Evolutionary conservation across 768 basidiomycete genomes (phyloP), one percentile per base, ranked within the genome.

Genomic region (Podaxis pistillaris): DNA sequence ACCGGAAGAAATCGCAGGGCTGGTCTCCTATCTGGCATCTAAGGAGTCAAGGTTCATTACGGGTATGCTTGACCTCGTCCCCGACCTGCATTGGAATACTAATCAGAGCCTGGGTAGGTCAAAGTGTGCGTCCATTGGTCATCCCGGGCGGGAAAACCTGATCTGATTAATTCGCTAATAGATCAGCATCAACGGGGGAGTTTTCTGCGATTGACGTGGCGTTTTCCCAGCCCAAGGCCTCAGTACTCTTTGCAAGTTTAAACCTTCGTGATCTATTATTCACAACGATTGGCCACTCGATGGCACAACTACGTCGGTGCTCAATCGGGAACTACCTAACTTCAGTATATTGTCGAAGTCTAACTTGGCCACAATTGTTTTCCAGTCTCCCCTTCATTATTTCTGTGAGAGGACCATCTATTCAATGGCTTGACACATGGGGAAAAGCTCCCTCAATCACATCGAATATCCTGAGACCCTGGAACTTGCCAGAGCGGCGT

Each of bases 1-100:
- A 9, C 60, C 61, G 9, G 61, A 65, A 30, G 66, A 68, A 12
- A 55, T 69, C 15, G 68, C 66, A 0, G 63, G 54, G 22, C 22
- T 69, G 1, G 69, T 70, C 4, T 68, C 69, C 15, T 70, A 64
- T 47, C 56, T 70, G 7, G 69, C 57, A 8, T 69, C 68, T 2
- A 63, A 64, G 13, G 66, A 67, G 28, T 56, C 67, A 1, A 53
- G 53, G 44, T 67, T 63, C 54, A 67, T 67, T 19, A 70, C 69
- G 13, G 69, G 69, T 66, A 37, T 11, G 51, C 33, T 28, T 11
- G 41, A 28, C 9, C 7, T 4, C 12, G 9, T 19, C 56, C 2
- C 40, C 7, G 6, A 4, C 4, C 49, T 24, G 19, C 4, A 19
- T 26, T 19, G 1, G 5, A 12, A 19, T 12, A 24, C n/a, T 50